A percentile compares a stretch with the other conserved stretches of the same genome.
phyloP scores from a whole-genome alignment of 495 filamentous ascomycete species.

The Penicillium salamii region DNA sequence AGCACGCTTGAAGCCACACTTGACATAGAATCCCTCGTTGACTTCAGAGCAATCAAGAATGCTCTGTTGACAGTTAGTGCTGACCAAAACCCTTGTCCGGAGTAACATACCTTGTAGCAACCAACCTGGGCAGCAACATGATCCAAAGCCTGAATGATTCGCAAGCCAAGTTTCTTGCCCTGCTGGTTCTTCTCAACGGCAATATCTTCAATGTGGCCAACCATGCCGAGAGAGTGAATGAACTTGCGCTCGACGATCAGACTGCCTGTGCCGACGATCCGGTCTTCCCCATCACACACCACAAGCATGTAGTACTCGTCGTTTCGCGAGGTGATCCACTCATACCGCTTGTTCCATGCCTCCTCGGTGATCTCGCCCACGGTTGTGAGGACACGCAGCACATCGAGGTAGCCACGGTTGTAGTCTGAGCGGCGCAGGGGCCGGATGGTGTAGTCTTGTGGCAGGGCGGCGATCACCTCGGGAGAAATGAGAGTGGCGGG shows the following conservation, averaged over 20 bases:
- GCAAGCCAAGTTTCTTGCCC: constrained; percentile 90
- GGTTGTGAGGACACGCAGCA: constrained; percentile 84
- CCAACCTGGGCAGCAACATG: constrained; percentile 79
- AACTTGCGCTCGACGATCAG: constrained; percentile 72
- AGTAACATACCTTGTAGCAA: constrained; percentile 85
- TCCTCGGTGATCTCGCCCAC: constrained; percentile 83
- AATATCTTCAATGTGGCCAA: constrained; percentile 99
- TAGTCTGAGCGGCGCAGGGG: constrained; percentile 78
- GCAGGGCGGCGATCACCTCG: constrained; percentile 65
- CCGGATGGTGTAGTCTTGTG: constrained; percentile 77
- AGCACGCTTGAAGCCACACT: constrained; percentile 93
- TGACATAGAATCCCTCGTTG: constrained; percentile 98
- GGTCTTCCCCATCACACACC: constrained; percentile 66
- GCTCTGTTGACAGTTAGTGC: too few relatives aligned
- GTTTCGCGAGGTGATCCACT: constrained; percentile 75
- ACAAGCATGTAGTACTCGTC: constrained; percentile 84
- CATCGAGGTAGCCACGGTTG: constrained; percentile 73
- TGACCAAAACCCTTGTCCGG: too few relatives aligned
- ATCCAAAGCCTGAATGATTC: constrained; percentile 93
- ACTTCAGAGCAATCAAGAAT: constrained; percentile 76
- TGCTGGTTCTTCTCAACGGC: constrained; percentile 91
- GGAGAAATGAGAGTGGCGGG: constrained; percentile 73
- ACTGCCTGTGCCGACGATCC: constrained; percentile 82
- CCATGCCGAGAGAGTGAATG: constrained; percentile 49
- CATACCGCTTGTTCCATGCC: constrained; percentile 73